A percentile compares a stretch with the other conserved stretches of the same genome.
Evolutionary conservation across 257 asterid genomes (phyloP).

Genomic region (Plantago elongata): DNA sequence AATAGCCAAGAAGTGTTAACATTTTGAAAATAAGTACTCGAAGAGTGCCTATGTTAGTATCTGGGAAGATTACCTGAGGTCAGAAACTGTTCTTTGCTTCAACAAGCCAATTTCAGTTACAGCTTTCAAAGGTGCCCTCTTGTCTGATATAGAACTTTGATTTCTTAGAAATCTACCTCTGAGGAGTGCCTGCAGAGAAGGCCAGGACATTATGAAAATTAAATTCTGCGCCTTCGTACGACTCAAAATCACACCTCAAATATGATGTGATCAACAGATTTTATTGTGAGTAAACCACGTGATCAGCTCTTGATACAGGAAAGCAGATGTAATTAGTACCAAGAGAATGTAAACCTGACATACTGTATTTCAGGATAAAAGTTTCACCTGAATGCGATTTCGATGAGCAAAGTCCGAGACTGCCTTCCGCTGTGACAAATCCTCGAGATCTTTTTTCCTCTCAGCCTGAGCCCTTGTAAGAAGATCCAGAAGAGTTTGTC

Average conservation of each 20-base stretch:
- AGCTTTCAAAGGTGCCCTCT: constrained; percentile 52
- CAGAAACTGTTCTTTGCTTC: constrained; percentile 74
- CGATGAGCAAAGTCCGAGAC: constrained; percentile 83
- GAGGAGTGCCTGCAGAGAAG: constrained; percentile 60
- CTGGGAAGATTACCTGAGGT: constrained; percentile 55
- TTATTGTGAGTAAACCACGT: neutral
- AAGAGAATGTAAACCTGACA: neutral
- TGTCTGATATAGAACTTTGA: constrained; percentile 39
- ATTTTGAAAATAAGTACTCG: neutral
- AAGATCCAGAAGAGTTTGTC: constrained; percentile 89
- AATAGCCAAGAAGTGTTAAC: neutral
- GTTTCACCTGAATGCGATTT: constrained; percentile 82
- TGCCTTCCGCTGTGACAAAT: constrained; percentile 47
- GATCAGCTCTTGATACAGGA: neutral
- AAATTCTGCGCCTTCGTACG: neutral
- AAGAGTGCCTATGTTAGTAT: neutral
- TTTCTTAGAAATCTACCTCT: constrained; percentile 74
- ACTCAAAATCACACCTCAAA: constrained; percentile 14
- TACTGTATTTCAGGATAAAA: constrained; percentile 3
- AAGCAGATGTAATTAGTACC: neutral
- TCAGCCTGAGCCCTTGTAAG: constrained; percentile 67
- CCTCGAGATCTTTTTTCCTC: constrained; percentile 58
- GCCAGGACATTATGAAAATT: neutral
- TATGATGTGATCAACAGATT: neutral
- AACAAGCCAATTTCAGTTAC: constrained; percentile 69